Evolutionary conservation across 768 basidiomycete species (phyloP), one percentile per base, ranked within the genome.

Genomic region (Russula earlei): DNA sequence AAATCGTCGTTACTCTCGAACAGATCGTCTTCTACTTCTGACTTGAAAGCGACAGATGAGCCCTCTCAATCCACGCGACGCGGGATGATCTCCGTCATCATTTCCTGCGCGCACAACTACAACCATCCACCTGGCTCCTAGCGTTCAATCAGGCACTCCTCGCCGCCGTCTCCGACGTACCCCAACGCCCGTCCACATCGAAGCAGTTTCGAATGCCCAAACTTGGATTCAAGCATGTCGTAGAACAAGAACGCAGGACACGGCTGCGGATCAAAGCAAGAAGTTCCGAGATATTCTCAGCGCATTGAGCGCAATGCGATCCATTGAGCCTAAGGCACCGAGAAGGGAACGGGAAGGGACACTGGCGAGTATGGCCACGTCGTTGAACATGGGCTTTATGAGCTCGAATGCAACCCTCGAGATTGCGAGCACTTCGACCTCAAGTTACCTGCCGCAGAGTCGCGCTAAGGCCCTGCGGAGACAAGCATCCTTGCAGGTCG

Each of bases 141-240:
- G 33, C 15, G 61, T 59, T 4, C 64, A 66, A 34, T 67, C 54
- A 42, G 59, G 67, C 27, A 55, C 31, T 25, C 58, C 60, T 27
- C 48, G 48, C 47, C 11, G 24, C 47, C 25, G 3, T 31, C 14
- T 34, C 33, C 15, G 37, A 46, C 36, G 20, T 27, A 9, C 62
- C 60, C 37, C 56, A 49, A 19, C 48, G 50, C 20, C 37, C 62
- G 15, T 56, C 62, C 24, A 52, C 68, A 5, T 51, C 62, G n/a
- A 59, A 62, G 6, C 71, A 69, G 49, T 80, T 77, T 33, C 72
- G 77, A 14, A 65, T 83, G 29, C 73, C 69, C 12, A 66, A 74
- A 44, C 67, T 83, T 12, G 82, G 78, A 1, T 81, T 84, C 60
- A 74, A 75, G 45, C 82, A 86, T 22, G 79, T 84, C 12, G 84